Evolutionary conservation across 2,329 filamentous ascomycete genomes (phyloP), one percentile per base, ranked within the genome.

Genomic region (Tothia fuscella): DNA sequence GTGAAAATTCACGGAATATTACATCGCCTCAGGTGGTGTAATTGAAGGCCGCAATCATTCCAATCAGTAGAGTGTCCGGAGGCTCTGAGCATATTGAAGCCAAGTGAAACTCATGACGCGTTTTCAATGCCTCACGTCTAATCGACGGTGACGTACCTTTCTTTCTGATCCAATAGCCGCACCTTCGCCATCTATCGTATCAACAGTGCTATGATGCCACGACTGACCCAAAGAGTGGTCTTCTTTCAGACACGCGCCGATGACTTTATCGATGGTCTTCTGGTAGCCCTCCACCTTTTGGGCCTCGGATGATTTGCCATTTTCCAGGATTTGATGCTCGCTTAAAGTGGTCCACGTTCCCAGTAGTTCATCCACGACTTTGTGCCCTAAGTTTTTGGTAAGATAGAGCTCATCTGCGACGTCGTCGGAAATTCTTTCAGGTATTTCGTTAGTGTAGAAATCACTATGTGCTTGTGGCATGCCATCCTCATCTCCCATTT

Each of bases 331-430:
- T 6, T 20, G 24, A 5, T 29, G 22, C 14, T 30, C 21, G 14
- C 21, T 25, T 26, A 30, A 17, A 9, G 13, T 39, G 5, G 37
- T 39, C 37, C 37, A 39, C 3, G 21, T 16, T 10, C 20, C n/a
- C 16, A 39, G 37, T 19, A 39, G 26, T 10, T 30, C 16, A 12
- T 39, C 37, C 14, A 39, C 25, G 19, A 12, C 37, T 25, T 25
- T 30, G 20, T 24, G 17, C 12, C n/a, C 14, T 13, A 39, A 14
- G 17, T 16, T 16, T 22, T 14, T 16, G 2, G 22, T 25, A 12
- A 13, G 14, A 24, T 9, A 30, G 4, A 39, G 10, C 5, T 24
- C 22, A 16, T 39, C 24, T 39, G 28, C 25, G 14, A n/a, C 37
- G 14, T 20, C 25, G 9, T 24, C 21, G 16, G 25, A 21, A 17